Conservation (phyloP, 2,329 filamentous ascomycete genomes). For the Cercospora sp. region DNA sequence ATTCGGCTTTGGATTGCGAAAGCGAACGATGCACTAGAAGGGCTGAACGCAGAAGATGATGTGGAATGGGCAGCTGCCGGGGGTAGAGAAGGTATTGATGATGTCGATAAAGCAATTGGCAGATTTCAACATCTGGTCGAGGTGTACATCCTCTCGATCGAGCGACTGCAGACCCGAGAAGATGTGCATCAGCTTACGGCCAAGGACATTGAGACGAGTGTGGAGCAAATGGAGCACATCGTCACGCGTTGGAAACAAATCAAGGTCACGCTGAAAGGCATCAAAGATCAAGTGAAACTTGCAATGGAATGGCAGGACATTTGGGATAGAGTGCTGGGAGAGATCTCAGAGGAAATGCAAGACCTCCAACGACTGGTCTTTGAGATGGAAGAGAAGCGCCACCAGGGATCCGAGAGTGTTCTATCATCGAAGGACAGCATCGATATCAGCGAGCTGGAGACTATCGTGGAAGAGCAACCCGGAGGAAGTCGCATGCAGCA, state of each 20-base stretch:
- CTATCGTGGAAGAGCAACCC: constrained; percentile 86
- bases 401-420: constrained; percentile 71
- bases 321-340: constrained; percentile 89
- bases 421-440: constrained; percentile 53
- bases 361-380: constrained; percentile 80
- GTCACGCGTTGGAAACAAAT: constrained; percentile 82
- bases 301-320: constrained; percentile 99
- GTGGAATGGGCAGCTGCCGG: constrained; percentile 94
- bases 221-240: constrained; percentile 86
- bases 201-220: constrained; percentile 71
- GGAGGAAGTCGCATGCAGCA: constrained; percentile 47
- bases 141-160: constrained; percentile 91
- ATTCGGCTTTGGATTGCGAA: constrained; percentile 94
- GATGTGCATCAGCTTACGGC: constrained; percentile 73
- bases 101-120: constrained; percentile 68
- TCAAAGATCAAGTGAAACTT: constrained; percentile 89
- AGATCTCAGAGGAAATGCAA: constrained; percentile 87
- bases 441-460: constrained; percentile 87
- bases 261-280: constrained; percentile 70
- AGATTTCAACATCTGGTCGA: constrained; percentile 88
- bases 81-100: constrained; percentile 74
- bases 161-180: constrained; percentile 75
- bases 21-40: constrained; percentile 82
- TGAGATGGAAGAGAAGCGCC: constrained; percentile 95
- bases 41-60: constrained; percentile 91